A percentile compares a stretch with the other conserved stretches of the same genome.
These are phyloP conservation scores for Camelina neglecta DNA, from an alignment of 345 rosid species.

Conservation along the genomic window DNA sequence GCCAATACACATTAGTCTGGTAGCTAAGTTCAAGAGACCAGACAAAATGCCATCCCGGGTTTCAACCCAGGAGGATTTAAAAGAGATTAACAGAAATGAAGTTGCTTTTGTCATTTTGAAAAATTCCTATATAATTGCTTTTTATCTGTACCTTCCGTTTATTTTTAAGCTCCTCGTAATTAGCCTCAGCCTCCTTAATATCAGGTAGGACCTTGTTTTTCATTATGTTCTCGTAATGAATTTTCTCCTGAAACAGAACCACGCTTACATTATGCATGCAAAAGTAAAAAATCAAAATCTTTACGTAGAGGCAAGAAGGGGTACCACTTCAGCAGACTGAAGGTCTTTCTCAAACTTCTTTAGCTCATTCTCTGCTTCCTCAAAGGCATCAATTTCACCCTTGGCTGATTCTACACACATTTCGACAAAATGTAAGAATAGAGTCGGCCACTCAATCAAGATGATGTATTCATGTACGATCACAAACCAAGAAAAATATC, in stretches of 20 bases:
- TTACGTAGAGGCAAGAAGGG: constrained; percentile 10
- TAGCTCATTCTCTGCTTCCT: constrained; percentile 76
- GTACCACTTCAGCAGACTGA: constrained; percentile 62
- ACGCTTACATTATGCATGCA: constrained; percentile 36
- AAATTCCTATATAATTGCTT: not conserved
- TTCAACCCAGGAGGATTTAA: constrained; percentile 8
- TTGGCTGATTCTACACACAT: constrained; percentile 67
- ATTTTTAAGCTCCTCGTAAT: constrained; percentile 57
- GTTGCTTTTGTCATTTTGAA: not conserved
- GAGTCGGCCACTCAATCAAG: constrained; percentile 27
- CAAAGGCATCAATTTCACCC: constrained; percentile 72
- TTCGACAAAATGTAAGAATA: constrained; percentile 5
- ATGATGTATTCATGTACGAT: constrained; percentile 1
- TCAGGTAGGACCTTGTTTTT: constrained; percentile 67
- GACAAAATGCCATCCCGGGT: constrained; percentile 24
- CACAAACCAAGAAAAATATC: constrained; percentile 22
- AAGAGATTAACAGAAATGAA: constrained; percentile 4
- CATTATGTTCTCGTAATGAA: constrained; percentile 81
- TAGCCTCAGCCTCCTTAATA: constrained; percentile 70
- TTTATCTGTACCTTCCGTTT: constrained; percentile 57
- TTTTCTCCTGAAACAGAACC: constrained; percentile 63
- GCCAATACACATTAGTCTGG: not conserved
- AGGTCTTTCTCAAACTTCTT: constrained; percentile 70
- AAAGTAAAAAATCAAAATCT: constrained; percentile 24
- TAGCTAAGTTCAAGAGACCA: constrained; percentile 13